phyloP scores from a whole-genome alignment of 2,329 filamentous ascomycete genomes.

The Teratosphaeria nubilosa region DNA sequence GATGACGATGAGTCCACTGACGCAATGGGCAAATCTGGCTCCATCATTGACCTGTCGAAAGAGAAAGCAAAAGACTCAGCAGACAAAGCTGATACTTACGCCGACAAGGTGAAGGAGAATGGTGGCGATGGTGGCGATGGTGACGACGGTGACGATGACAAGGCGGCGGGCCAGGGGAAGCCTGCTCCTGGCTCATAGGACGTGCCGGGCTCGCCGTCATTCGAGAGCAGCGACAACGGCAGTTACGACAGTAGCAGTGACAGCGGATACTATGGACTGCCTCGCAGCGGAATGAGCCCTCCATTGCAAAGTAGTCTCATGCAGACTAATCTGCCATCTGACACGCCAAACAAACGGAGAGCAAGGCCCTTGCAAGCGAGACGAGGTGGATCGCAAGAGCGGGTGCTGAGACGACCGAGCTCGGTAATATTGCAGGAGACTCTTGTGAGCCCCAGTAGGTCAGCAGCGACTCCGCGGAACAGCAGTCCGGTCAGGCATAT shows the following conservation, averaged over 20 bases:
- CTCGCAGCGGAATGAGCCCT: neutral
- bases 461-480: neutral
- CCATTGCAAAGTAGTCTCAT: neutral
- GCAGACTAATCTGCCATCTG: neutral
- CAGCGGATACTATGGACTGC: neutral
- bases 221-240: neutral
- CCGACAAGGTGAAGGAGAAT: neutral
- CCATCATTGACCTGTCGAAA: conserved; percentile 16
- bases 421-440: neutral
- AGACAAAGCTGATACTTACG: conserved; percentile 1
- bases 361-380: neutral
- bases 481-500: conserved; percentile 1
- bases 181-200: neutral
- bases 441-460: neutral
- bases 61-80: conserved; percentile 11
- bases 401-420: neutral
- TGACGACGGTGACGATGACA: neutral
- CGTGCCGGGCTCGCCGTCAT: neutral
- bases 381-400: neutral
- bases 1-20: conserved; percentile 16
- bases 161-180: neutral
- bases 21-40: conserved; percentile 21
- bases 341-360: neutral
- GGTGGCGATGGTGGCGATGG: no score
- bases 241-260: neutral